A percentile compares a stretch with the other conserved stretches of the same genome.
Conservation (phyloP, 2,329 filamentous ascomycete genomes). For the Tolypocladium inflatum region DNA sequence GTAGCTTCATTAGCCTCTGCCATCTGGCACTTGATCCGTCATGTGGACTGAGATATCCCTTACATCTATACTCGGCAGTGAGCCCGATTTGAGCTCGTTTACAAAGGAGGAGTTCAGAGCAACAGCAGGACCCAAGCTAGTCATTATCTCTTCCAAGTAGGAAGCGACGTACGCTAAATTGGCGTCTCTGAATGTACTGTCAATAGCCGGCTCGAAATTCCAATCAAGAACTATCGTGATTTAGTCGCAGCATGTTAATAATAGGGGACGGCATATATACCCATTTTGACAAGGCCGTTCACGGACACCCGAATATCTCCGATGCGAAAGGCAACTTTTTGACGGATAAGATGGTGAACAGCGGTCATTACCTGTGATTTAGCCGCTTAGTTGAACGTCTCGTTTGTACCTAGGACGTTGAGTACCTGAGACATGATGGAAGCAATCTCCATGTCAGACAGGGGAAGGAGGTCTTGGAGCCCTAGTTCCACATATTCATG, state of each 20-base stretch:
- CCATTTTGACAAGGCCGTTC: not conserved
- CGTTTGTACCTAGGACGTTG: not conserved
- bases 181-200: not conserved
- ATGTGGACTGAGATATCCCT: not conserved
- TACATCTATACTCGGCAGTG: not conserved
- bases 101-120: not conserved
- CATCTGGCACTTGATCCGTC: not conserved
- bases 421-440: not conserved
- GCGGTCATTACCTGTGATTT: not conserved
- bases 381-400: not conserved
- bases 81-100: not conserved
- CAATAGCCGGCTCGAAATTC: not conserved
- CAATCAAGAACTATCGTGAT: not conserved
- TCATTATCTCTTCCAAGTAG: not conserved
- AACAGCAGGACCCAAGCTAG: not conserved
- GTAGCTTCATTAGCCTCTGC: not conserved
- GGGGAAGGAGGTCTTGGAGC: not conserved
- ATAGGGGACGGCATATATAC: not conserved
- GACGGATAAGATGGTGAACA: not conserved
- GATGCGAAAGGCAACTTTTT: not conserved
- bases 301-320: not conserved
- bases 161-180: not conserved
- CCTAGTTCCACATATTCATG: not conserved
- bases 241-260: not conserved
- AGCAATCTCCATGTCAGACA: not conserved